Percentiles rank a stretch among this genome's conserved stretches.
phyloP scores from a whole-genome alignment of 495 filamentous ascomycete genomes.

The Xylaria sp. region DNA sequence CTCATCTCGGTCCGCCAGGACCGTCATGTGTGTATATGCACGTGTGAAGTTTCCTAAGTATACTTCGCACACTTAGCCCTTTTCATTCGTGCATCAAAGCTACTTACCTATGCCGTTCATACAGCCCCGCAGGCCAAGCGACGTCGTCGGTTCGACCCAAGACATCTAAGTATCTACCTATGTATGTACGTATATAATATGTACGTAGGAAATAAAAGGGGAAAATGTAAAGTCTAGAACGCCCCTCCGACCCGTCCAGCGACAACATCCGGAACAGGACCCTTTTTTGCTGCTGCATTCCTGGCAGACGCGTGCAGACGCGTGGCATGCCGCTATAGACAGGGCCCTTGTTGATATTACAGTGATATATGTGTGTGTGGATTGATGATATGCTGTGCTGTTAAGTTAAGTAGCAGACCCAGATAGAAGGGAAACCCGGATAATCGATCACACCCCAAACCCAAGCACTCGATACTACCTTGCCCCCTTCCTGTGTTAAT shows the following conservation, averaged over 20 bases:
- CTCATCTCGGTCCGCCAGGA: constrained; percentile 15
- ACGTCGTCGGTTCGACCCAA: neutral
- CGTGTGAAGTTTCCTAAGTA: neutral
- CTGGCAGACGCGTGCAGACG: constrained; percentile 29
- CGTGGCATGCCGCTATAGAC: constrained; percentile 25
- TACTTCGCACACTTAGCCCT: too few relatives aligned
- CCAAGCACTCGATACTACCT: neutral
- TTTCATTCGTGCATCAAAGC: constrained; percentile 5
- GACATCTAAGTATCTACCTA: neutral
- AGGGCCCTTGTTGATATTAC: constrained; percentile 15
- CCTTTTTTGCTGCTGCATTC: constrained; percentile 23
- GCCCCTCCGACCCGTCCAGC: constrained; percentile 10
- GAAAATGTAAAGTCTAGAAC: constrained; percentile 17
- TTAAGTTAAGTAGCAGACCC: too few relatives aligned
- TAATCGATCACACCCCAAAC: constrained; percentile 18
- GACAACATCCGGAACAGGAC: constrained; percentile 11
- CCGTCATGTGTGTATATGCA: constrained; percentile 17
- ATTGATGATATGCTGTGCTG: neutral
- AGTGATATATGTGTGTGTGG: neutral
- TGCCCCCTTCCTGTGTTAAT: neutral
- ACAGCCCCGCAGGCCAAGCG: neutral
- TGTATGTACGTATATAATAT: too few relatives aligned
- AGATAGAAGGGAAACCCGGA: constrained; percentile 18
- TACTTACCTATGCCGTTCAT: neutral
- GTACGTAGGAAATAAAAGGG: neutral